Base-by-base conservation (phyloP, 352 stramenopile species). In the Phytophthora crassamura region DNA sequence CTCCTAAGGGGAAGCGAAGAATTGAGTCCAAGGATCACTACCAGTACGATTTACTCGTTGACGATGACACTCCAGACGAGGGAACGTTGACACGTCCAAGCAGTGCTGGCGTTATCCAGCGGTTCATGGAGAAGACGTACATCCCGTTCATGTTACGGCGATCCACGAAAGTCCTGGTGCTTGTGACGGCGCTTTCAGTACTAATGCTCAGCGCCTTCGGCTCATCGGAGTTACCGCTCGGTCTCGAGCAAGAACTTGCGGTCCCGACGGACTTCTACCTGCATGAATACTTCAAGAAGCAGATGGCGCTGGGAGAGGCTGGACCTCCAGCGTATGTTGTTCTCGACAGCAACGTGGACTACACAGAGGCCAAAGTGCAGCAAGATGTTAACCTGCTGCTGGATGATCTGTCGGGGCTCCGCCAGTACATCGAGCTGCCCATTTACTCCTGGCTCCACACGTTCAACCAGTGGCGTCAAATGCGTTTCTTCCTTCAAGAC, bases 371-470 rank as follows among this genome's bases (percentile, higher is more conserved):
- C 5, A 52, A 52, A 0, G 52, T 82, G 11, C 84, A 93, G 25
- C 59, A 62, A 43, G 70, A 86, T 40, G 57, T 95, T 14, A 90
- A 88, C 34, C 51, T 80, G n/a, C 58, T 97, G 7, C 67, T 91
- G 12, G 84, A 93, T 36, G 74, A 89, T 9, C 69, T 97, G 7
- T 89, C 86, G 0, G 79, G 69, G 39, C 77, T 97, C 34, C 76
- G 78, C 10, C 67, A 85, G 50, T 97, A 95, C 52, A 85, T 97
- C 30, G 80, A 96, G 49, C 55, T 89, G 7, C 86, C 89, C 1
- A 84, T 97, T 38, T 96, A 89, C 58, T 95, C 86, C 38, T 97
- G 90, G 90, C 61, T 97, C 25, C 84, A 95, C 41, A 91, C 83
- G 14, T 93, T 95, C 60, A 93, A 95, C 56, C 86, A 95, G 59